phyloP scores from a whole-genome alignment of 2,329 filamentous ascomycete genomes.

The Fusarium dimerum region DNA sequence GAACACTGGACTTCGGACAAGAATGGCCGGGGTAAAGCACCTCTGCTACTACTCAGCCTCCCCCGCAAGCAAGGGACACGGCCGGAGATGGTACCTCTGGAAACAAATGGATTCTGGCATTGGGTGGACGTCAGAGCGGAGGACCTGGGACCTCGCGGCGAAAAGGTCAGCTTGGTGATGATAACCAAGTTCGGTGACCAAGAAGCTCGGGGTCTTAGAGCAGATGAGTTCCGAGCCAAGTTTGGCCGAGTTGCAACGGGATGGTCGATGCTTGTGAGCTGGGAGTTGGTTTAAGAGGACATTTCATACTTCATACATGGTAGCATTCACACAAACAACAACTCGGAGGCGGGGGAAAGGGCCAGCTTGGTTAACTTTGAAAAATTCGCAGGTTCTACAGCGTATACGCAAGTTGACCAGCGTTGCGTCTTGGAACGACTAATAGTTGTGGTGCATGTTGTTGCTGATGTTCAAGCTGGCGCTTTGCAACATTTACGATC shows the following conservation, averaged over 20 bases:
- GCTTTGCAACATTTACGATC: too few relatives aligned
- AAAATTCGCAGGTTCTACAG: too few relatives aligned
- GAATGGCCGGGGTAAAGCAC: conserved; percentile 65
- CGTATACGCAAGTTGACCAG: too few relatives aligned
- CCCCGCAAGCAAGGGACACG: conserved; percentile 67
- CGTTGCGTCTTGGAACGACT: too few relatives aligned
- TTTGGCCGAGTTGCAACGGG: conserved; percentile 47
- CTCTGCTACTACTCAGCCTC: conserved; percentile 69
- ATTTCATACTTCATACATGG: neutral
- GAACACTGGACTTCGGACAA: conserved; percentile 78
- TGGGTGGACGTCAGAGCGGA: conserved; percentile 73
- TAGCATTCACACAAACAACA: neutral
- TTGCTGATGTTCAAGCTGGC: too few relatives aligned
- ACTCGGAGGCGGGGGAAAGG: too few relatives aligned
- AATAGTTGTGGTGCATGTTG: too few relatives aligned
- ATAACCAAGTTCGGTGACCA: conserved; percentile 52
- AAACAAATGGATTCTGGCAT: conserved; percentile 78
- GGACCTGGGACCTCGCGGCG: conserved; percentile 68
- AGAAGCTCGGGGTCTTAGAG: conserved; percentile 51
- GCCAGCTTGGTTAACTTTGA: too few relatives aligned
- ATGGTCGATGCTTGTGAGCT: conserved; percentile 47
- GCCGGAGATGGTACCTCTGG: conserved; percentile 69
- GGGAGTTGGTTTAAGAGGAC: conserved; percentile 47
- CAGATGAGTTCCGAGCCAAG: conserved; percentile 46
- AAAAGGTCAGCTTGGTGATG: conserved; percentile 65